Evolutionary conservation across 306 rosid genomes (phyloP).

Genomic region (Cucurbita pepo): DNA sequence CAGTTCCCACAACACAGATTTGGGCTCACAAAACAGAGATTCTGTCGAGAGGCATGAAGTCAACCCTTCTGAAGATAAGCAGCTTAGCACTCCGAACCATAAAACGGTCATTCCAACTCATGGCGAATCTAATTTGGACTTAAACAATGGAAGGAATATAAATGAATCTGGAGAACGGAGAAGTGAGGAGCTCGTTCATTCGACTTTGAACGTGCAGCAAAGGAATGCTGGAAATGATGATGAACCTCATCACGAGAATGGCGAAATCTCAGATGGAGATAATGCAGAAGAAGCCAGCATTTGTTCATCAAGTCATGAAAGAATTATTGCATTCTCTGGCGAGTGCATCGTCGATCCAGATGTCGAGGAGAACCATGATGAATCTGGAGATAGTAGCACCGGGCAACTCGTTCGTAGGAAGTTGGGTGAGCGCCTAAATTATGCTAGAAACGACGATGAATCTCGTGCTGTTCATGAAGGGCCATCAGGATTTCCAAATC

Average conservation of each 20-base stretch:
- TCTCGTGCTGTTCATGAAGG: neutral
- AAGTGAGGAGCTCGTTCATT: constrained; percentile 16
- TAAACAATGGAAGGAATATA: constrained; percentile 15
- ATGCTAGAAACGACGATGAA: neutral
- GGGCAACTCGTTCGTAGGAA: neutral
- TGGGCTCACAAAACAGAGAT: constrained; percentile 20
- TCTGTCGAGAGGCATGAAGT: constrained; percentile 17
- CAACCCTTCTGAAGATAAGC: constrained; percentile 16
- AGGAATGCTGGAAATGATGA: constrained; percentile 19
- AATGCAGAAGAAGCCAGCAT: constrained; percentile 23
- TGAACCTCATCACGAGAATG: constrained; percentile 23
- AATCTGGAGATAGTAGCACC: neutral
- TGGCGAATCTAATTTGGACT: constrained; percentile 19
- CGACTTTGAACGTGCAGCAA: constrained; percentile 20
- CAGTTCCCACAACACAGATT: constrained; percentile 11
- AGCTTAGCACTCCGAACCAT: constrained; percentile 9
- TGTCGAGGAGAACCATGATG: neutral
- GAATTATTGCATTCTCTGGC: constrained; percentile 1
- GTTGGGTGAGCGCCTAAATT: neutral
- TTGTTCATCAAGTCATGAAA: constrained; percentile 15
- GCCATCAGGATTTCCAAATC: neutral
- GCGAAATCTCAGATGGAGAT: constrained; percentile 16
- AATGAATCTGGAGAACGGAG: constrained; percentile 15
- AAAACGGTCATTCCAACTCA: constrained; percentile 24
- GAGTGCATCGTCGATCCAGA: neutral